Evolutionary conservation across 2,329 filamentous ascomycete genomes (phyloP), one percentile per base, ranked within the genome.

Genomic region (Leptographium flavum): DNA sequence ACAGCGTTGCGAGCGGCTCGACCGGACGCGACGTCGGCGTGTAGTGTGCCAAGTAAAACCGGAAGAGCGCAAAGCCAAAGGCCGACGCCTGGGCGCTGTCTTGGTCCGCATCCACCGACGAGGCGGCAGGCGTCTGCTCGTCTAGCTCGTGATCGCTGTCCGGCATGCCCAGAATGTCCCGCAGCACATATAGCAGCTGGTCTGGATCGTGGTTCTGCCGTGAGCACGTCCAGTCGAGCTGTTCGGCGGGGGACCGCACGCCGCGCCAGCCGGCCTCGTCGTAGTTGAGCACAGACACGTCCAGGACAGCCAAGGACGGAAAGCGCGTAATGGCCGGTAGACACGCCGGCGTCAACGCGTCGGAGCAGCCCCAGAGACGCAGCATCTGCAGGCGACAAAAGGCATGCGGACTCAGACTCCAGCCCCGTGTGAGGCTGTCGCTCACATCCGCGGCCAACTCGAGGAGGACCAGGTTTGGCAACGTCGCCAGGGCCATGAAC

Each of bases 301-400:
- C 68, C 51, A 69, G 69, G 4, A 72, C 43, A 1, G 58, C 60
- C 27, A 75, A 56, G 2, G 62, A 58, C 0, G 69, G 69, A 39
- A 74, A 69, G 4, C 53, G 55, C 10, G 60, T 54, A 3, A 68
- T 54, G 53, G 63, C 67, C 5, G 55, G 56, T 5, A 74, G 54
- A 1, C 66, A 69, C 6, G 58, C 51, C 6, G 57, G 52, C 0
- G 68, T 67, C 0, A 62, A 65, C 14, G 7, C 13, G 14, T 43
- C 33, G 17, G 23, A 2, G 33, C 40, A 36, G 9, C 46, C 40
- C 43, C 41, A 45, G 3, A 74, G 62, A 25, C 63, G 61, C 36
- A 74, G 53, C 15, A 73, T 55, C 5, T 70, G 61, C 36, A 74
- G 59, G 4, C 63, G 38, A 0, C 69, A 69, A 31, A 75, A 74